Evolutionary conservation across 257 asterid genomes (phyloP), one percentile per base, ranked within the genome.

Genomic region (Solanum pennellii): DNA sequence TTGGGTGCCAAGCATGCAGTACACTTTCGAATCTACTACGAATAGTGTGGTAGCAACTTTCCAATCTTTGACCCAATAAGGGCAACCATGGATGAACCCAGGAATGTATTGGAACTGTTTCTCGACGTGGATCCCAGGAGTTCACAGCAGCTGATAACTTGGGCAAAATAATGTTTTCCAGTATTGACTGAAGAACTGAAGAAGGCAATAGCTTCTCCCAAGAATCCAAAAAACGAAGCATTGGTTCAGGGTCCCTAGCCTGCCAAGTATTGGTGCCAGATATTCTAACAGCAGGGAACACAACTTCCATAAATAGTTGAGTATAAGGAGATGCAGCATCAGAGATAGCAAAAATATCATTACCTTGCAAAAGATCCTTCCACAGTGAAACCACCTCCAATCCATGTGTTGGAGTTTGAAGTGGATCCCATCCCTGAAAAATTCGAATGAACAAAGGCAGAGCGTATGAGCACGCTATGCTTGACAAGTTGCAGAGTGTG

Each of bases 1-100:
- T 94, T 11, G 98, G 98, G 89, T 95, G 95, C 99, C 98, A 95
- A 25, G 98, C 98, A 84, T 95, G 96, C 85, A 95, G 98, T 88
- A 97, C 98, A 37, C 92, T 94, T n/a, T 94, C 98, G 85, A 97
- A 89, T 90, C 94, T 91, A 86, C 89, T 88, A 5, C 96, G 94
- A 82, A 97, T 97, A 11, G 96, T 94, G 91, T 93, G 98, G 89
- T 94, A 97, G 91, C 98, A 94, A 45, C 88, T 86, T 88, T 94
- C 99, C 62, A 97, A 87, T 90, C 93, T 94, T 88, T 91, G 93
- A 39, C 98, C 98, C 90, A 94, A 86, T 31, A 93, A 87, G 12
- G 95, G 98, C 83, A 95, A 86, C 99, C 99, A 97, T 18, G 99
- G 99, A 91, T 95, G 99, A 86, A 97, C 90, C 98, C 99, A 97